phyloP scores from a whole-genome alignment of 768 basidiomycete species.

The Amanita exitialis region DNA sequence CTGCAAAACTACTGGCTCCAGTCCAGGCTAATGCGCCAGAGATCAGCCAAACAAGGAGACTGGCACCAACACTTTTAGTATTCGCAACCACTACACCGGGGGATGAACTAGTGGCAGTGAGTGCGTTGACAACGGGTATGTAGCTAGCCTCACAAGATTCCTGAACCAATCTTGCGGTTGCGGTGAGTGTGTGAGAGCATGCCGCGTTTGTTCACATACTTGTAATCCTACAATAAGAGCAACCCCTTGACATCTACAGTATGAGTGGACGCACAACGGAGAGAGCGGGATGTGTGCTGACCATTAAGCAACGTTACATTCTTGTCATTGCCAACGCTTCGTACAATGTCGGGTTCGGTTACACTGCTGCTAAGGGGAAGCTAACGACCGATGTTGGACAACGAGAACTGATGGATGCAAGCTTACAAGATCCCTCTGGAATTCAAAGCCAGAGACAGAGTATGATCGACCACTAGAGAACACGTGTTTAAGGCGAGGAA shows the following conservation, averaged over 20 bases:
- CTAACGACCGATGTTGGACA: constrained; percentile 9
- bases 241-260: constrained; percentile 41
- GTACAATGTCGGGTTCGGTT: constrained; percentile 51
- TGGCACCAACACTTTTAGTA: constrained; percentile 83
- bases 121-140: not conserved
- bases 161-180: constrained; percentile 66
- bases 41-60: constrained; percentile 74
- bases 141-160: constrained; percentile 65
- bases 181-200: not conserved
- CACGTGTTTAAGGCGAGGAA: not conserved
- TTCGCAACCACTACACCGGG: constrained; percentile 89
- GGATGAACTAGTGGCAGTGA: constrained; percentile 50
- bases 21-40: constrained; percentile 90
- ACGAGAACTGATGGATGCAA: not conserved
- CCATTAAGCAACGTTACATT: constrained; percentile 72
- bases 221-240: constrained; percentile 79
- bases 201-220: constrained; percentile 25
- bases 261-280: not conserved
- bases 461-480: constrained; percentile 40
- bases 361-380: constrained; percentile 71
- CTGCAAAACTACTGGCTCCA: constrained; percentile 89
- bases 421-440: constrained; percentile 50
- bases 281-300: constrained; percentile 15
- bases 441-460: constrained; percentile 71
- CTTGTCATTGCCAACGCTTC: constrained; percentile 49